These are phyloP conservation scores for Mixia osmundae DNA, from an alignment of 1,284 basidiomycete genomes.

Conservation along the genomic window DNA sequence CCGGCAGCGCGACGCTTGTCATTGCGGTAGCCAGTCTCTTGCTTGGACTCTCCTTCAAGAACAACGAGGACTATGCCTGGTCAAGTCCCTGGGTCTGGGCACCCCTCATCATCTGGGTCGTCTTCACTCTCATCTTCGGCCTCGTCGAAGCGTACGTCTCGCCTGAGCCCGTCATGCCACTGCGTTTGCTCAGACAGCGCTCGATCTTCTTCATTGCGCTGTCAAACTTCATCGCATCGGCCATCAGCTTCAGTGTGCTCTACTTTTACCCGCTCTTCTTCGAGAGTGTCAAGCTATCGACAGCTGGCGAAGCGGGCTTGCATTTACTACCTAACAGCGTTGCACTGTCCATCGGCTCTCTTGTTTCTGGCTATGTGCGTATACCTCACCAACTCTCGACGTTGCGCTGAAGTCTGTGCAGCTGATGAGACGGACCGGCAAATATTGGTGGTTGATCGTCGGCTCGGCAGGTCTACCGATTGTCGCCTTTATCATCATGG, in stretches of 20 bases:
- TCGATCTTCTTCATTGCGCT: constrained; percentile 23
- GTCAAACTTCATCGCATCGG: constrained; percentile 23
- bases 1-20: constrained; percentile 23
- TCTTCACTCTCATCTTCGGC: constrained; percentile 32
- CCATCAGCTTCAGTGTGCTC: constrained; percentile 13
- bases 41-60: constrained; percentile 20
- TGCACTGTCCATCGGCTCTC: constrained; percentile 21
- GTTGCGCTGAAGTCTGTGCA: no score
- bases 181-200: constrained; percentile 20
- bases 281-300: constrained; percentile 20
- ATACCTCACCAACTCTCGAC: no score
- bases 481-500: background rate
- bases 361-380: background rate
- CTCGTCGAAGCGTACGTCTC: constrained; percentile 27
- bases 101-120: constrained; percentile 34
- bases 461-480: constrained; percentile 14
- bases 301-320: constrained; percentile 20
- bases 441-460: constrained; percentile 21
- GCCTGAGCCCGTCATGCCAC: constrained; percentile 22
- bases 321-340: constrained; percentile 21
- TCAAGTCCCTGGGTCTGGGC: constrained; percentile 47
- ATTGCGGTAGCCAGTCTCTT: constrained; percentile 20
- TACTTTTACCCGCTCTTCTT: constrained; percentile 24
- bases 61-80: constrained; percentile 24
- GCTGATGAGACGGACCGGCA: constrained; percentile 23